phyloP scores from a whole-genome alignment of 306 rosid species.

The Cucumis hystrix region DNA sequence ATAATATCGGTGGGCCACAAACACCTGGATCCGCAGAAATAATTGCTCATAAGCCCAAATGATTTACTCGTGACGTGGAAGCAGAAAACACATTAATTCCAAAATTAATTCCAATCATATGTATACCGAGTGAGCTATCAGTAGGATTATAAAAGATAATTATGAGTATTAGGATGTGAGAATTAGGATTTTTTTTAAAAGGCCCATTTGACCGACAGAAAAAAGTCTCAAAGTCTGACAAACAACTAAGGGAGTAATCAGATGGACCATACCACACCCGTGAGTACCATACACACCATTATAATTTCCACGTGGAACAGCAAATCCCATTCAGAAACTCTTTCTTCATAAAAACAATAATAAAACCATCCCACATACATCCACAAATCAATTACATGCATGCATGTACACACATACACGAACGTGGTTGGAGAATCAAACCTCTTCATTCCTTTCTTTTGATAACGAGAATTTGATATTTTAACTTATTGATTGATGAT shows the following conservation, averaged over 20 bases:
- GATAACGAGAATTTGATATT: too few species aligned
- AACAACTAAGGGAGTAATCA: neutral
- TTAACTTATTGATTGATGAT: too few species aligned
- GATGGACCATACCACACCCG: neutral
- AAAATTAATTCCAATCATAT: neutral
- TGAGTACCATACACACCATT: neutral
- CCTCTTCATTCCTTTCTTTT: too few species aligned
- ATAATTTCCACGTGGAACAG: neutral
- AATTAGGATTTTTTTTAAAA: too few species aligned
- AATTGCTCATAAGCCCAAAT: neutral
- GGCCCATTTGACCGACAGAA: neutral
- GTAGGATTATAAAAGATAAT: neutral
- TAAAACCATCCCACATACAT: neutral
- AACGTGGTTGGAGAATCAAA: neutral
- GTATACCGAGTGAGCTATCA: neutral
- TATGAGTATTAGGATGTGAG: neutral
- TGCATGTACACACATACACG: neutral
- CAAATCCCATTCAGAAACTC: neutral
- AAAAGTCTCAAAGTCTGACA: neutral
- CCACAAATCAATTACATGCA: neutral
- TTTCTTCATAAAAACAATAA: neutral
- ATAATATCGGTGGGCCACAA: neutral
- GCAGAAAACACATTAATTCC: neutral
- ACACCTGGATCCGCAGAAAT: neutral
- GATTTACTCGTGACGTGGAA: neutral